Evolutionary conservation across 2,329 filamentous ascomycete genomes (phyloP).

Genomic region (Diplodia scrobiculata): DNA sequence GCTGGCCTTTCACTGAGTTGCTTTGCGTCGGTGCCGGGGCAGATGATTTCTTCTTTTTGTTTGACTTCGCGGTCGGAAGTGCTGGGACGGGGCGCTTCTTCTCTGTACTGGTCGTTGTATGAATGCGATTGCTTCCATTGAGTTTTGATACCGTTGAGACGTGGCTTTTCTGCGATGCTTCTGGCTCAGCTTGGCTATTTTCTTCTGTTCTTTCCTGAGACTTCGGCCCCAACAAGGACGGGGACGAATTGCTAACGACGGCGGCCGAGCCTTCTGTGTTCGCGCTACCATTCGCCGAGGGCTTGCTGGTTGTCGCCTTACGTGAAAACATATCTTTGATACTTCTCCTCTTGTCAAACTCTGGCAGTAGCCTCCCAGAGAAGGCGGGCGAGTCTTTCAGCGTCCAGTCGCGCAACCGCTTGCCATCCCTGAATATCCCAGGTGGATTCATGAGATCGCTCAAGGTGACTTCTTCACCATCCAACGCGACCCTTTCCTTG

Average conservation of each 20-base stretch:
- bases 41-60: slow-evolving; percentile 15
- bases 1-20: slow-evolving; percentile 23
- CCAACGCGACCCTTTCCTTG: slow-evolving; percentile 61
- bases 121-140: neutral
- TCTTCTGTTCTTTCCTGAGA: neutral
- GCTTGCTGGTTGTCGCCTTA: slow-evolving; percentile 32
- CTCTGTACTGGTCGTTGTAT: neutral
- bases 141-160: neutral
- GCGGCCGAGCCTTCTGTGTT: neutral
- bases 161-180: neutral
- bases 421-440: slow-evolving; percentile 69
- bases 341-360: slow-evolving; percentile 79
- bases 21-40: neutral
- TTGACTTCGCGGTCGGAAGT: slow-evolving; percentile 32
- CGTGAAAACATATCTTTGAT: slow-evolving; percentile 90
- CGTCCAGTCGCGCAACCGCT: slow-evolving; percentile 67
- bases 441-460: slow-evolving; percentile 76
- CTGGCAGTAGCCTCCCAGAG: slow-evolving; percentile 81
- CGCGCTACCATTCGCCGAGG: slow-evolving; percentile 19
- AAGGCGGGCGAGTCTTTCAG: slow-evolving; percentile 68
- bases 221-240: too few relatives aligned
- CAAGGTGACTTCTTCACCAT: slow-evolving; percentile 57
- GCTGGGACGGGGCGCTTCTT: slow-evolving; percentile 39
- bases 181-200: neutral
- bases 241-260: neutral